These are phyloP conservation scores for Tuber borchii DNA, from an alignment of 495 filamentous ascomycete genomes.

Conservation along the genomic window DNA sequence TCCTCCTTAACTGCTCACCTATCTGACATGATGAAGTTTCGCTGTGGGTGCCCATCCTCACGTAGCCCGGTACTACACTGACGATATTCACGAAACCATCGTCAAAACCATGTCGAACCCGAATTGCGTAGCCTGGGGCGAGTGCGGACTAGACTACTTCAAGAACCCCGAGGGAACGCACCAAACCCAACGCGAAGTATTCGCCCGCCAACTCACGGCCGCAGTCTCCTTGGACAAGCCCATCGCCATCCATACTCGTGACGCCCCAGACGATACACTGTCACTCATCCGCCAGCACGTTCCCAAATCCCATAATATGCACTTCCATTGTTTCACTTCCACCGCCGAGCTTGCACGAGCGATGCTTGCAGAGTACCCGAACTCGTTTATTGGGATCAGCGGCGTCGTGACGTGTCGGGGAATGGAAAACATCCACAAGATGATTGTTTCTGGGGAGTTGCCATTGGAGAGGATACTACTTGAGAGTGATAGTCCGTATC, in stretches of 20 bases:
- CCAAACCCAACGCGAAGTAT: slow-evolving; percentile 23
- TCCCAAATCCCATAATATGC: slow-evolving; percentile 26
- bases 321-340: slow-evolving; percentile 36
- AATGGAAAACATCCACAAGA: not conserved
- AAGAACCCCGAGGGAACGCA: slow-evolving; percentile 19
- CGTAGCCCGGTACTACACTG: slow-evolving; percentile 22
- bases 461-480: slow-evolving; percentile 31
- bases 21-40: slow-evolving; percentile 19
- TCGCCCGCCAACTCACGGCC: slow-evolving; percentile 28
- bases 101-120: slow-evolving; percentile 51
- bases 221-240: slow-evolving; percentile 28
- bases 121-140: slow-evolving; percentile 55
- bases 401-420: slow-evolving; percentile 27
- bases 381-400: slow-evolving; percentile 32
- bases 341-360: slow-evolving; percentile 16
- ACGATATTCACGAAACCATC: slow-evolving; percentile 24
- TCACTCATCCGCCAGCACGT: slow-evolving; percentile 22
- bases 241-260: slow-evolving; percentile 31
- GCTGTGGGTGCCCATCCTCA: slow-evolving; percentile 33
- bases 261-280: slow-evolving; percentile 31
- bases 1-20: not conserved
- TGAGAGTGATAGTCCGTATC: slow-evolving; percentile 35
- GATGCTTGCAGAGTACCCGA: slow-evolving; percentile 26
- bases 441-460: slow-evolving; percentile 21
- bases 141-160: slow-evolving; percentile 40